Percentiles rank a stretch among this genome's conserved stretches.
Evolutionary conservation across 2,329 filamentous ascomycete species (phyloP).

Genomic region (Orbilia quercus): DNA sequence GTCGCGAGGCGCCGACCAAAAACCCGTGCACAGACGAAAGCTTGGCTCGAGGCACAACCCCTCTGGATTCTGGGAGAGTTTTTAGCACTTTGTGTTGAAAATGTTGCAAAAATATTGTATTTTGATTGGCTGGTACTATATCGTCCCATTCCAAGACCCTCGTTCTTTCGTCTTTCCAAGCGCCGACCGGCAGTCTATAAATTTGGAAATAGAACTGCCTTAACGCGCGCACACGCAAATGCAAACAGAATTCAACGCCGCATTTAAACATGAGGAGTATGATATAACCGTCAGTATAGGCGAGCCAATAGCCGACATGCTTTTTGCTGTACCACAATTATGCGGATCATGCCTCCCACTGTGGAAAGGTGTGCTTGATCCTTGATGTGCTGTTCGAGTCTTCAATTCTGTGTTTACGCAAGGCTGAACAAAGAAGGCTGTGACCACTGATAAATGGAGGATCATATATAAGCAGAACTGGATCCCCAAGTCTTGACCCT

Average conservation of each 20-base stretch:
- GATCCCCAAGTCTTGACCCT: not conserved
- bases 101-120: too few relatives aligned
- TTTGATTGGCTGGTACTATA: too few relatives aligned
- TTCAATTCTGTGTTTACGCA: slow-evolving; percentile 21
- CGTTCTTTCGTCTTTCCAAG: too few relatives aligned
- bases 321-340: slow-evolving; percentile 24
- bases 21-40: too few relatives aligned
- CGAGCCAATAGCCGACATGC: slow-evolving; percentile 40
- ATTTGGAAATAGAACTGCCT: too few relatives aligned
- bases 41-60: too few relatives aligned
- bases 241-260: not conserved
- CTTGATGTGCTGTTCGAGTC: slow-evolving; percentile 4
- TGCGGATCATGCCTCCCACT: not conserved
- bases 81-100: too few relatives aligned
- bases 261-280: slow-evolving; percentile 2
- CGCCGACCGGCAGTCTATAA: too few relatives aligned
- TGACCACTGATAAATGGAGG: slow-evolving; percentile 15
- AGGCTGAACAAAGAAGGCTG: slow-evolving; percentile 32
- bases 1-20: too few relatives aligned
- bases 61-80: too few relatives aligned
- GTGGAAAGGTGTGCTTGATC: slow-evolving; percentile 8
- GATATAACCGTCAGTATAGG: slow-evolving; percentile 10
- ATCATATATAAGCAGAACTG: slow-evolving; percentile 15
- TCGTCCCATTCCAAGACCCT: too few relatives aligned
- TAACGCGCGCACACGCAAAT: too few relatives aligned